These are phyloP conservation scores for Ogataea haglerorum DNA, from an alignment of 805 yeast genomes.

Conservation along the genomic window DNA sequence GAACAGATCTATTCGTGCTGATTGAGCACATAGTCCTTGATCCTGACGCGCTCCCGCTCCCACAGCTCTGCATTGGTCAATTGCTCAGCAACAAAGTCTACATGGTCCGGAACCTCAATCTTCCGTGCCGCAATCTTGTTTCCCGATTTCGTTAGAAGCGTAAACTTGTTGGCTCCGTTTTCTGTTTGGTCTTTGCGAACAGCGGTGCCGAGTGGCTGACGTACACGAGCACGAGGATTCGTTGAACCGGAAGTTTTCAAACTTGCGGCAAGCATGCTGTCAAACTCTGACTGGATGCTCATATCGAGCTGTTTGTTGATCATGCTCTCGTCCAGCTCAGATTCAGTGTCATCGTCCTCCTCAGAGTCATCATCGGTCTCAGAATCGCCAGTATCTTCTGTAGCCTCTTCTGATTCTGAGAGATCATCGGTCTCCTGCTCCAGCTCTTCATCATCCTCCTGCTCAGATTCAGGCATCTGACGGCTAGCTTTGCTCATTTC, in stretches of 20 bases:
- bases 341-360: conserved; percentile 27
- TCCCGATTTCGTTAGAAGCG: conserved; percentile 54
- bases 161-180: conserved; percentile 33
- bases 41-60: conserved; percentile 51
- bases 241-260: conserved; percentile 19
- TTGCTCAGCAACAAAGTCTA: conserved; percentile 51
- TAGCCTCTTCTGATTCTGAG: neutral
- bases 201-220: neutral
- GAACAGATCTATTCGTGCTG: conserved; percentile 23
- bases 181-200: neutral
- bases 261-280: conserved; percentile 49
- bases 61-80: conserved; percentile 48
- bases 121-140: conserved; percentile 42
- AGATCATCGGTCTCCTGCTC: conserved; percentile 17
- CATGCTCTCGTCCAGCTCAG: conserved; percentile 24
- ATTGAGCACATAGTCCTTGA: conserved; percentile 52
- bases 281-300: conserved; percentile 53
- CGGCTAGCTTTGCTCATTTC: neutral
- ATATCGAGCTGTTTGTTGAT: conserved; percentile 29
- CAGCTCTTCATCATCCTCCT: neutral
- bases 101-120: conserved; percentile 50
- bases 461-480: neutral
- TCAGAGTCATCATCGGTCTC: conserved; percentile 30
- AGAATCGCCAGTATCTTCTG: conserved; percentile 20
- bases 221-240: neutral